Evolutionary conservation across 441 rosid genomes (phyloP).

Genomic region (Populus hybrid): DNA sequence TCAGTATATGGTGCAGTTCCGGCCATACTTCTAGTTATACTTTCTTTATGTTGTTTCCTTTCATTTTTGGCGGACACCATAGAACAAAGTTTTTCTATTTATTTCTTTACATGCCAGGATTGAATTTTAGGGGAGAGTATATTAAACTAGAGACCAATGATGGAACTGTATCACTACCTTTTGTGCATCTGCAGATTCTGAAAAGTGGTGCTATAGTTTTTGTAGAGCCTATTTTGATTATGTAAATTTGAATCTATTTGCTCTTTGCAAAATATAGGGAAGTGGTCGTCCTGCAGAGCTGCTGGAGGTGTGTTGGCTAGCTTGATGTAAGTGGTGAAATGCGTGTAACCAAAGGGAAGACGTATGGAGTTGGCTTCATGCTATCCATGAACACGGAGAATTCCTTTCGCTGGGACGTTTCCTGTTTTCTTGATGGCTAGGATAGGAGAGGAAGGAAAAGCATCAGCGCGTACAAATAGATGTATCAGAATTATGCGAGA

Average conservation of each 20-base stretch:
- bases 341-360: neutral
- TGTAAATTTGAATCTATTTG: neutral
- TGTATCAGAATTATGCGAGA: too few relatives aligned
- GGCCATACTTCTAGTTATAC: too few relatives aligned
- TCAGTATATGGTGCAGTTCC: too few relatives aligned
- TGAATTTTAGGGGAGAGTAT: too few relatives aligned
- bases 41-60: too few relatives aligned
- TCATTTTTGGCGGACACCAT: too few relatives aligned
- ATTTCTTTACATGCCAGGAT: too few relatives aligned
- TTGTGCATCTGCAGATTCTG: neutral
- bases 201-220: neutral
- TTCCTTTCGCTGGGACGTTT: neutral
- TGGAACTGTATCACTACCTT: neutral
- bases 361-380: neutral
- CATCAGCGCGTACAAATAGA: too few relatives aligned
- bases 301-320: neutral
- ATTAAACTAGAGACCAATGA: too few relatives aligned
- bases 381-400: neutral
- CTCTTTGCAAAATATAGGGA: neutral
- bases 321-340: neutral
- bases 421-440: neutral
- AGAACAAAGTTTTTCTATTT: too few relatives aligned
- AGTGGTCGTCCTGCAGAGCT: neutral
- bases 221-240: neutral
- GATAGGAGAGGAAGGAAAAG: neutral